Evolutionary conservation across 1,284 basidiomycete genomes (phyloP).

Genomic region (Athelia psychrophila): DNA sequence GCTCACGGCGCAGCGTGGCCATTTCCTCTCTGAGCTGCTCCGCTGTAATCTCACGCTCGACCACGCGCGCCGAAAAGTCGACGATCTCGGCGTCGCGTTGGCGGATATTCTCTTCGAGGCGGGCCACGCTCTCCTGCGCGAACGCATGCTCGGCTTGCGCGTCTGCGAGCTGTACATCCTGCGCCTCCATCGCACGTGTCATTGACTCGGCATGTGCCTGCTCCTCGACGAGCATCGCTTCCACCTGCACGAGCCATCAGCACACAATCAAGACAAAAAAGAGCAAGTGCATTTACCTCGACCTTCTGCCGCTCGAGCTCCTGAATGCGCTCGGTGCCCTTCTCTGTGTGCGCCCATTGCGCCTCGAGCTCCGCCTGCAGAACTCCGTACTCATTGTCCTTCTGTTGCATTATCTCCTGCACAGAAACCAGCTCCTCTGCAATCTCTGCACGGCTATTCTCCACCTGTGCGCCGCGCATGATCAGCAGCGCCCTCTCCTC

Average conservation of each 20-base stretch:
- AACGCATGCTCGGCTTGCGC: conserved; percentile 58
- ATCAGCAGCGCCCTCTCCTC: conserved; percentile 46
- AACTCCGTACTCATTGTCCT: conserved; percentile 45
- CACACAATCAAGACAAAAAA: background rate
- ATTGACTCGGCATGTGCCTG: conserved; percentile 46
- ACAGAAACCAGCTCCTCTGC: conserved; percentile 36
- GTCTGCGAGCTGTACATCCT: conserved; percentile 49
- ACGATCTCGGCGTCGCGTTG: conserved; percentile 49
- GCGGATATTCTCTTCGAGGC: conserved; percentile 55
- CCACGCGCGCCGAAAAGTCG: conserved; percentile 35
- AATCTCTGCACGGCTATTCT: conserved; percentile 35
- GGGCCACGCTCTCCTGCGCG: conserved; percentile 44
- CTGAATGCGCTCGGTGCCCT: conserved; percentile 41
- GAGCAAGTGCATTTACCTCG: background rate
- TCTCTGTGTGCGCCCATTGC: conserved; percentile 61
- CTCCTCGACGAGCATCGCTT: conserved; percentile 45
- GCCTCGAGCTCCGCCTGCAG: conserved; percentile 58
- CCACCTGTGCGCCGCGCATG: conserved; percentile 22
- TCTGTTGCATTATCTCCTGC: conserved; percentile 32
- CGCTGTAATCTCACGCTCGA: conserved; percentile 38
- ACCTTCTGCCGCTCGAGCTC: conserved; percentile 38
- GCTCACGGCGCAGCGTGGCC: conserved; percentile 49
- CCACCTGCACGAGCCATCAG: conserved; percentile 35
- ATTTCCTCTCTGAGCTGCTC: conserved; percentile 57
- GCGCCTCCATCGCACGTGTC: conserved; percentile 49